A percentile compares a stretch with the other conserved stretches of the same genome.
These are phyloP conservation scores for Trametes maxima DNA, from an alignment of 768 basidiomycete species.

Conservation along the genomic window DNA sequence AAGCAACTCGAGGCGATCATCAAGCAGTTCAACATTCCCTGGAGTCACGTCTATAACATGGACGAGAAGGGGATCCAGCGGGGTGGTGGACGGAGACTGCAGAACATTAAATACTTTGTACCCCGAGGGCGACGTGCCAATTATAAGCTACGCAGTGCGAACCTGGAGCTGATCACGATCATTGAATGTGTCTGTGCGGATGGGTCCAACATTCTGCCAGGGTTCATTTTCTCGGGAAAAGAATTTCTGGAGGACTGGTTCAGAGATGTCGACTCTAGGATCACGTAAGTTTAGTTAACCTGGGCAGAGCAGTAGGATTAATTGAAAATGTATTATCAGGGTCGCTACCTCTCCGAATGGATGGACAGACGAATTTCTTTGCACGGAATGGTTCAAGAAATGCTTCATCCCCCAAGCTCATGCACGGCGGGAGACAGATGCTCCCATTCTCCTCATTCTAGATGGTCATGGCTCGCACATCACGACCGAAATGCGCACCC, in stretches of 20 bases:
- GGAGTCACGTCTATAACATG: slow-evolving; percentile 29
- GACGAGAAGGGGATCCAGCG: slow-evolving; percentile 34
- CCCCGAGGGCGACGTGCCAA: slow-evolving; percentile 20
- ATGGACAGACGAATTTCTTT: slow-evolving; percentile 44
- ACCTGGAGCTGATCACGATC: slow-evolving; percentile 48
- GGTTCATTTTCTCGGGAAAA: slow-evolving; percentile 42
- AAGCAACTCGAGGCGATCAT: slow-evolving; percentile 6
- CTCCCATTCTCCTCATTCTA: slow-evolving; percentile 42
- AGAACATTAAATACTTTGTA: slow-evolving; percentile 22
- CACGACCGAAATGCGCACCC: slow-evolving; percentile 27
- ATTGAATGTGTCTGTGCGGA: slow-evolving; percentile 48
- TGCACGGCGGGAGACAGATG: slow-evolving; percentile 29
- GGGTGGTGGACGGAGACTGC: slow-evolving; percentile 7
- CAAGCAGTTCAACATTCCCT: slow-evolving; percentile 14
- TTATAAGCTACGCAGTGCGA: slow-evolving; percentile 34
- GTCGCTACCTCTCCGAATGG: slow-evolving; percentile 41
- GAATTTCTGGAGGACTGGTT: slow-evolving; percentile 31
- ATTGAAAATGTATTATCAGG: slow-evolving; percentile 24
- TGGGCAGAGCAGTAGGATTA: background rate
- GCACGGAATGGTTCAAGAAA: slow-evolving; percentile 42
- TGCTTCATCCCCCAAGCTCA: slow-evolving; percentile 41
- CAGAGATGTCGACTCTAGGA: slow-evolving; percentile 27
- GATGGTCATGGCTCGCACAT: slow-evolving; percentile 50
- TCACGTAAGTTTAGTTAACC: slow-evolving; percentile 19
- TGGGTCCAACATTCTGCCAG: slow-evolving; percentile 38